Evolutionary conservation across 495 filamentous ascomycete species (phyloP).

Genomic region (Aspergillus mulundensis): DNA sequence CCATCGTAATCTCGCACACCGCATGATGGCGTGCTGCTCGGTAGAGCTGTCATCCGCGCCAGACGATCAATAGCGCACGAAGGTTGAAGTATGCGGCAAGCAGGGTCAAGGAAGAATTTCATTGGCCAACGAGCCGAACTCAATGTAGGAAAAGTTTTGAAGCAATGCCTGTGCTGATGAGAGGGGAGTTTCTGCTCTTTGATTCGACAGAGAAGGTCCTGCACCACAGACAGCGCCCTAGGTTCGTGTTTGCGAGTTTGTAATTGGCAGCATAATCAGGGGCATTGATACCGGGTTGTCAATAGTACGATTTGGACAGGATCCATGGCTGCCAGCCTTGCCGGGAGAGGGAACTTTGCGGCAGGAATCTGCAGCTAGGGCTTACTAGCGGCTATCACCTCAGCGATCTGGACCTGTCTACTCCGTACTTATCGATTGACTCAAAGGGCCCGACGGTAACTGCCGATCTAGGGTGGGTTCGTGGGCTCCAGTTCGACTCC

Average conservation of each 20-base stretch:
- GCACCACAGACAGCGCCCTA: neutral
- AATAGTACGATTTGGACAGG: neutral
- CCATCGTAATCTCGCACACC: no score
- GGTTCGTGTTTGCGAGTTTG: neutral
- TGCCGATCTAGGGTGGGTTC: neutral
- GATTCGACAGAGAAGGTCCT: neutral
- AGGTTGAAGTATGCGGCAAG: slow-evolving; percentile 18
- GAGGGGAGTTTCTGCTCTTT: neutral
- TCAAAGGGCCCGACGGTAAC: neutral
- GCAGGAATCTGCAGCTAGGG: no score
- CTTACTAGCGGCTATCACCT: neutral
- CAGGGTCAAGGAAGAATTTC: slow-evolving; percentile 14
- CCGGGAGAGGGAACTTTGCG: neutral
- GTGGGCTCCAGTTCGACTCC: no score
- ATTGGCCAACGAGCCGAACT: slow-evolving; percentile 9
- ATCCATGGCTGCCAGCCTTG: neutral
- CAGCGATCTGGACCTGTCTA: neutral
- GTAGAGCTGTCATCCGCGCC: slow-evolving; percentile 31
- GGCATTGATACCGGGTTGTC: neutral
- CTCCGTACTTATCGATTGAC: neutral
- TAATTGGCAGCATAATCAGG: neutral
- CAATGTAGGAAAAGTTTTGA: neutral
- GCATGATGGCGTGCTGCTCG: slow-evolving; percentile 19
- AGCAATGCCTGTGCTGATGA: neutral
- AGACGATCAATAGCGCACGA: slow-evolving; percentile 6